Conservation (phyloP, 495 filamentous ascomycete genomes). For the Penicillium atrosanguineum region DNA sequence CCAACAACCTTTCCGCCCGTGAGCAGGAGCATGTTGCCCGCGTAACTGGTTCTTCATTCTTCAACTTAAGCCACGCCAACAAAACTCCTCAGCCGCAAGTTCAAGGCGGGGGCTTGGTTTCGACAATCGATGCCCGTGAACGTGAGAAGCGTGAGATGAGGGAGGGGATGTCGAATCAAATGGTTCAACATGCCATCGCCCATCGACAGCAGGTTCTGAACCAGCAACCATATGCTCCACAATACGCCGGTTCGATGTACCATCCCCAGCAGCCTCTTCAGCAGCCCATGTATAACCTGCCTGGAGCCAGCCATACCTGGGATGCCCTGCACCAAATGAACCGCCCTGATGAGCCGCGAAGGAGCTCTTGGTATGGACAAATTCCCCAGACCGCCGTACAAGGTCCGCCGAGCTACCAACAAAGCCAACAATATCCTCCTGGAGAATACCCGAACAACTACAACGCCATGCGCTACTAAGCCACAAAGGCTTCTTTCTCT, state of each 20-base stretch:
- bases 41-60: slow-evolving; percentile 76
- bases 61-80: slow-evolving; percentile 61
- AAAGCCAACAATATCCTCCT: slow-evolving; percentile 26
- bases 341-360: slow-evolving; percentile 36
- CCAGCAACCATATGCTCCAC: slow-evolving; percentile 34
- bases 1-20: slow-evolving; percentile 77
- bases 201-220: slow-evolving; percentile 60
- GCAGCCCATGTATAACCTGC: slow-evolving; percentile 37
- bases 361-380: slow-evolving; percentile 42
- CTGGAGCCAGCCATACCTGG: slow-evolving; percentile 42
- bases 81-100: slow-evolving; percentile 41
- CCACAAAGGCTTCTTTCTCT: slow-evolving; percentile 4
- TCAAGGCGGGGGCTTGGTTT: slow-evolving; percentile 62
- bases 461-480: slow-evolving; percentile 22
- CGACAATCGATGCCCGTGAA: slow-evolving; percentile 73
- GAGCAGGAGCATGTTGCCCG: slow-evolving; percentile 94
- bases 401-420: slow-evolving; percentile 25
- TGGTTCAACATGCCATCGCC: slow-evolving; percentile 76
- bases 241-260: slow-evolving; percentile 22
- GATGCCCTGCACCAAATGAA: slow-evolving; percentile 40
- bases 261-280: slow-evolving; percentile 14
- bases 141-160: slow-evolving; percentile 70
- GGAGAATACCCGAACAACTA: slow-evolving; percentile 25
- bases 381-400: slow-evolving; percentile 21
- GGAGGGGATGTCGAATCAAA: slow-evolving; percentile 65